Conservation (phyloP, 2,329 filamentous ascomycete species). For the Aspergillus pseudoglaucus region DNA sequence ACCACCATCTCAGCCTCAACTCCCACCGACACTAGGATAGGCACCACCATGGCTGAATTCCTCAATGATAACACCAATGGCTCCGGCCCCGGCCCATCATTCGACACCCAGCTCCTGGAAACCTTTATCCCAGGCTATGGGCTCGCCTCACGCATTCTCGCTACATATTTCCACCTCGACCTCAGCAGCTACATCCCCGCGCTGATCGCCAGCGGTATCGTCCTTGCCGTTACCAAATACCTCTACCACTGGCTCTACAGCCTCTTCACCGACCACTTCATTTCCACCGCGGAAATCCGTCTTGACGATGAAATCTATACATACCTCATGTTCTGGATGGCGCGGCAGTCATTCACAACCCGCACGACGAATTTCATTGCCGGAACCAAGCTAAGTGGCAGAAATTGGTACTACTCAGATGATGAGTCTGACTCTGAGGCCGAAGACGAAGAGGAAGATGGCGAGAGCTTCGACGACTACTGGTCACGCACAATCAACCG, state of each 20-base stretch:
- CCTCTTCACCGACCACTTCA: slow-evolving; percentile 49
- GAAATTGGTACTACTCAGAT: slow-evolving; percentile 20
- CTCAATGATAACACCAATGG: slow-evolving; percentile 10
- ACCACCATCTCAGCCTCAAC: neutral
- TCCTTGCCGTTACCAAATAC: slow-evolving; percentile 51
- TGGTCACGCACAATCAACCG: slow-evolving; percentile 34
- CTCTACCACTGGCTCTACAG: slow-evolving; percentile 43
- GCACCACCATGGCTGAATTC: too few relatives aligned
- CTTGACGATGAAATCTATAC: slow-evolving; percentile 68
- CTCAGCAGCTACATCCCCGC: slow-evolving; percentile 57
- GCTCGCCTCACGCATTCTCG: slow-evolving; percentile 47
- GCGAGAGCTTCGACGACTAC: slow-evolving; percentile 35
- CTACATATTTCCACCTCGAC: slow-evolving; percentile 56
- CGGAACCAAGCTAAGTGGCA: slow-evolving; percentile 52
- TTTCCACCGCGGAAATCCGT: slow-evolving; percentile 61
- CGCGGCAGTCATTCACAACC: slow-evolving; percentile 55
- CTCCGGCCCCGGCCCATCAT: slow-evolving; percentile 9
- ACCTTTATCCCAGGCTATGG: slow-evolving; percentile 62
- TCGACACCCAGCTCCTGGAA: slow-evolving; percentile 43
- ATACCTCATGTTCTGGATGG: slow-evolving; percentile 65
- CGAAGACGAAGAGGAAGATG: slow-evolving; percentile 23
- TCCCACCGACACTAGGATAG: too few relatives aligned
- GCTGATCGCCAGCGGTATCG: slow-evolving; percentile 45
- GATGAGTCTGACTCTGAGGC: slow-evolving; percentile 15
- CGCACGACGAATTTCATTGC: slow-evolving; percentile 58